Conservation (phyloP, 2,329 filamentous ascomycete genomes). For the Hypocreales sp. region DNA sequence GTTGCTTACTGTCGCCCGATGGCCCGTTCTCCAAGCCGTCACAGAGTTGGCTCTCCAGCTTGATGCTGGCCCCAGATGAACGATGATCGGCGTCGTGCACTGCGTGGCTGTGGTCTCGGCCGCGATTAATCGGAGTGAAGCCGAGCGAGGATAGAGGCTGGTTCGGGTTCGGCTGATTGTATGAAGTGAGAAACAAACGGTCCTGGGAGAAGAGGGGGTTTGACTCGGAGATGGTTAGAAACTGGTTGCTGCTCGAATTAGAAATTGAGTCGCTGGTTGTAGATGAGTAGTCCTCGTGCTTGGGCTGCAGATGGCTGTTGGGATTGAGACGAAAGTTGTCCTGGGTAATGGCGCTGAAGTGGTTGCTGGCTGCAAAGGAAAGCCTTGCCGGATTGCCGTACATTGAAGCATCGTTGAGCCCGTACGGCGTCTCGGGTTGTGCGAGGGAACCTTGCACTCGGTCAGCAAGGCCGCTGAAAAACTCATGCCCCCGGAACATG, state of each 20-base stretch:
- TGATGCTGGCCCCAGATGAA: constrained; percentile 5
- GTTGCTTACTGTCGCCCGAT: constrained; percentile 10
- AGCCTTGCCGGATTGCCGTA: constrained; percentile 14
- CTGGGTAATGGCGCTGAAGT: constrained; percentile 10
- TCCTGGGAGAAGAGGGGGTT: constrained; percentile 19
- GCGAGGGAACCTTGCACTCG: constrained; percentile 8
- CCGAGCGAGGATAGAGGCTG: constrained; percentile 11
- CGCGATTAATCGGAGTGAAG: constrained; percentile 15
- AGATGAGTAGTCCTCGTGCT: constrained; percentile 11
- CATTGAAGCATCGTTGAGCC: constrained; percentile 14
- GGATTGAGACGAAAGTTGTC: constrained; percentile 12
- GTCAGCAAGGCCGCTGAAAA: constrained; percentile 6
- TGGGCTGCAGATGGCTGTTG: constrained; percentile 10
- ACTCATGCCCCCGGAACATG: too few species aligned
- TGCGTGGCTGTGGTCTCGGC: constrained; percentile 6
- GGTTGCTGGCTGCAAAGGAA: constrained; percentile 9
- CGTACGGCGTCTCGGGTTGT: constrained; percentile 12
- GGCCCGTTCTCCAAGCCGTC: constrained; percentile 9
- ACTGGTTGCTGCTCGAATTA: constrained; percentile 9
- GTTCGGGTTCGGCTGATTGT: constrained; percentile 8
- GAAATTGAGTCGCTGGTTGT: constrained; percentile 8
- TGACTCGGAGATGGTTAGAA: constrained; percentile 12
- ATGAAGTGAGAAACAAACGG: constrained; percentile 12
- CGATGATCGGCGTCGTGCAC: constrained; percentile 4
- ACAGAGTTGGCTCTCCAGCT: constrained; percentile 11